phyloP scores from a whole-genome alignment of 768 basidiomycete species.

The Leccinum barrowsii region DNA sequence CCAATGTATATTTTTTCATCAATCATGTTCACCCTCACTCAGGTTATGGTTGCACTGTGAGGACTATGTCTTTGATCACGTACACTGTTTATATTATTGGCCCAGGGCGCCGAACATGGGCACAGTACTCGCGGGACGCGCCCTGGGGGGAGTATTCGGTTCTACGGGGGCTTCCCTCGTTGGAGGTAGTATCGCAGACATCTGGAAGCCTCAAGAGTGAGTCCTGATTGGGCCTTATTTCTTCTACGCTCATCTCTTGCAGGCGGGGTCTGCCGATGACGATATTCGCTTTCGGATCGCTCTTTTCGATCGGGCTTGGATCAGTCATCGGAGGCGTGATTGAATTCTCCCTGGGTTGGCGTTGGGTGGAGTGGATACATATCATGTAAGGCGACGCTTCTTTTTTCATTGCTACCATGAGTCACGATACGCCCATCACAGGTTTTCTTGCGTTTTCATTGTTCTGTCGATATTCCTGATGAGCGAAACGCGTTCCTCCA shows the following conservation, averaged over 20 bases:
- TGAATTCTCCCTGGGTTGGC: slow-evolving; percentile 60
- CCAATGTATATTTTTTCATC: slow-evolving; percentile 56
- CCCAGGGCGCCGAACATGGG: slow-evolving; percentile 43
- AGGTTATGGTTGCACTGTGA: slow-evolving; percentile 37
- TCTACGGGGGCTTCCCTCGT: slow-evolving; percentile 66
- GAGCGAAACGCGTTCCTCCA: slow-evolving; percentile 68
- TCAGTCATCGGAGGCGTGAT: slow-evolving; percentile 64
- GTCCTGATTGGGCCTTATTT: slow-evolving; percentile 11
- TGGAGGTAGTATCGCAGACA: slow-evolving; percentile 66
- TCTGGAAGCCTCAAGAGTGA: slow-evolving; percentile 61
- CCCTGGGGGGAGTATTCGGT: slow-evolving; percentile 60
- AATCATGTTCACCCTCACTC: slow-evolving; percentile 49
- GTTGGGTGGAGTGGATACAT: slow-evolving; percentile 83
- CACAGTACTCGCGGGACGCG: slow-evolving; percentile 55
- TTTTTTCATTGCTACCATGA: background rate
- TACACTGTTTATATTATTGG: background rate
- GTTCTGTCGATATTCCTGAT: slow-evolving; percentile 51
- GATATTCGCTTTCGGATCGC: slow-evolving; percentile 55
- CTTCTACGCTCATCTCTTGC: background rate
- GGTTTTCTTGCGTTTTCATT: slow-evolving; percentile 49
- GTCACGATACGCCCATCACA: slow-evolving; percentile 22
- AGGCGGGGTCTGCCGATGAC: slow-evolving; percentile 80
- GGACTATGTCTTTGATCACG: background rate
- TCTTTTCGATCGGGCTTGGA: slow-evolving; percentile 60
- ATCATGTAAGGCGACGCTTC: slow-evolving; percentile 41